Evolutionary conservation across 345 rosid species (phyloP).

Genomic region (Gossypium longicalyx): DNA sequence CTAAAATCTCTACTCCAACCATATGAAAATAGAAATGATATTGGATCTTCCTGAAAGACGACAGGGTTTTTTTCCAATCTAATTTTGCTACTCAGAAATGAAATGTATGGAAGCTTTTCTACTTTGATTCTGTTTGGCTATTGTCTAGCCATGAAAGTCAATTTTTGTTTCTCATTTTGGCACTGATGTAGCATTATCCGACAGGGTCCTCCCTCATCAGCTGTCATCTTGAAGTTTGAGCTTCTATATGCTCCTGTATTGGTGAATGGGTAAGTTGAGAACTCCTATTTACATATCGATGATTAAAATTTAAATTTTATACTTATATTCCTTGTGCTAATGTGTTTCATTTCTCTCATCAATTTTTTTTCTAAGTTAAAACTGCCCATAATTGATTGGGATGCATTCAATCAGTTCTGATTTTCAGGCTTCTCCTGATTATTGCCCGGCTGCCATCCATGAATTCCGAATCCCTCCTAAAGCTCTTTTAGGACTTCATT

Average conservation of each 20-base stretch:
- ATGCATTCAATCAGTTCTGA: constrained; percentile 42
- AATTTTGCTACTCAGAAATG: not conserved
- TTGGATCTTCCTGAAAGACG: not conserved
- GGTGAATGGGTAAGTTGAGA: constrained; percentile 45
- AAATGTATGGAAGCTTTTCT: not conserved
- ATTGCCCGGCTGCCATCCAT: constrained; percentile 64
- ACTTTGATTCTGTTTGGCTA: not conserved
- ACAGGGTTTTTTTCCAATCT: not conserved
- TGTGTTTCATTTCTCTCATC: not conserved
- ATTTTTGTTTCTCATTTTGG: not conserved
- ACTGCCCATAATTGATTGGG: not conserved
- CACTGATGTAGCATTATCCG: constrained; percentile 16
- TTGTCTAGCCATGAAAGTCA: not conserved
- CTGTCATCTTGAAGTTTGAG: constrained; percentile 87
- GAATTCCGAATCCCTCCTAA: constrained; percentile 89
- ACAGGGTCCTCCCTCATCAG: constrained; percentile 67
- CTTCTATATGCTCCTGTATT: constrained; percentile 68
- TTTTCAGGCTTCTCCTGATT: constrained; percentile 47
- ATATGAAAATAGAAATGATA: not conserved
- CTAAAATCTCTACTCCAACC: not conserved
- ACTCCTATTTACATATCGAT: not conserved
- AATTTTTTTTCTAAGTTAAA: constrained; percentile 4
- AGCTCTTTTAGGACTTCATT: constrained; percentile 90
- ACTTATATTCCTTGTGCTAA: not conserved
- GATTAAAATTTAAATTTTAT: not conserved